A percentile compares a stretch with the other conserved stretches of the same genome.
These are phyloP conservation scores for Teratosphaeriaceae sp. DNA, from an alignment of 2,329 filamentous ascomycete genomes.

Conservation along the genomic window DNA sequence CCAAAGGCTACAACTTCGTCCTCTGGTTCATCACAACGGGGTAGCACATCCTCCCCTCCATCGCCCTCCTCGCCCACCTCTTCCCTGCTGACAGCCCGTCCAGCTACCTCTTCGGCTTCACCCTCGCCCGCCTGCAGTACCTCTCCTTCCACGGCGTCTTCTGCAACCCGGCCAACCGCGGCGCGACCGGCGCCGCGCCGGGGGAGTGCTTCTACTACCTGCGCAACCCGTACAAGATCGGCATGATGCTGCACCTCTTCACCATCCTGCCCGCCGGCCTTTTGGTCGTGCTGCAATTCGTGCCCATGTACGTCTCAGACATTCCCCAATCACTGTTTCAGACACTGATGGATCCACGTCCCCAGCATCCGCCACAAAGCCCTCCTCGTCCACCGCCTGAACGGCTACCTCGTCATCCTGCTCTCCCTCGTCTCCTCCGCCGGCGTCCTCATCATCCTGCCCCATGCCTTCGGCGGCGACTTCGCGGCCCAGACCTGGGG, in stretches of 20 bases:
- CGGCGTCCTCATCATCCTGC: conserved; percentile 49
- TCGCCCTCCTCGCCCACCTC: too few relatives aligned
- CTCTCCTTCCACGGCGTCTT: conserved; percentile 38
- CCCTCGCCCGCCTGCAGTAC: conserved; percentile 43
- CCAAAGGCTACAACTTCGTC: conserved; percentile 50
- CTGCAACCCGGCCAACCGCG: conserved; percentile 4
- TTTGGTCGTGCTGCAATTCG: conserved; percentile 37
- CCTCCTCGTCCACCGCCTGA: conserved; percentile 53
- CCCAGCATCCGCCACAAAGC: conserved; percentile 40
- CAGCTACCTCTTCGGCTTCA: conserved; percentile 36
- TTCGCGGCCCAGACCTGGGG: conserved; percentile 43
- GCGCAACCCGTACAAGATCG: conserved; percentile 28
- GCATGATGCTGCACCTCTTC: conserved; percentile 40
- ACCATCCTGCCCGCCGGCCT: conserved; percentile 34
- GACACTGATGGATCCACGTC: too few relatives aligned
- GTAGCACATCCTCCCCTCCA: too few relatives aligned
- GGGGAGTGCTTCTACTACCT: conserved; percentile 42
- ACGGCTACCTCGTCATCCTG: conserved; percentile 50
- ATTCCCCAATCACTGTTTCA: too few relatives aligned
- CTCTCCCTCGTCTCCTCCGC: conserved; percentile 42
- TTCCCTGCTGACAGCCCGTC: not conserved
- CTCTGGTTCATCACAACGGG: conserved; percentile 33
- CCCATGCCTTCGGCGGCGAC: conserved; percentile 48
- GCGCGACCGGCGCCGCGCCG: conserved; percentile 24
- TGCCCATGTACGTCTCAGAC: too few relatives aligned